A percentile compares a stretch with the other conserved stretches of the same genome.
These are phyloP conservation scores for Fusarium palustre DNA, from an alignment of 2,329 filamentous ascomycete genomes.

Conservation along the genomic window DNA sequence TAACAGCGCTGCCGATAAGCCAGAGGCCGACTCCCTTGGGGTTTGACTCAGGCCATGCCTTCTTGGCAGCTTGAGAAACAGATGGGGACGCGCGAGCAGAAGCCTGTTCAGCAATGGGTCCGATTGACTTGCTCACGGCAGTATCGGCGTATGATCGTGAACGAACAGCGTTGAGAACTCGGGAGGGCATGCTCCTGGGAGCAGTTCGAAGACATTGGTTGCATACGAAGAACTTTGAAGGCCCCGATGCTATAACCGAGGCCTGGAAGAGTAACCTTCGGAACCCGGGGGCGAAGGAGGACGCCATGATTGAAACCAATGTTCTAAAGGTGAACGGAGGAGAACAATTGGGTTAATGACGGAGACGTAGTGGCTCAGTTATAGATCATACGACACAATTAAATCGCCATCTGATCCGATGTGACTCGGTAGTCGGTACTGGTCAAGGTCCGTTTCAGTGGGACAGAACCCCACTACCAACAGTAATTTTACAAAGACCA, in stretches of 20 bases:
- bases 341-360: conserved; percentile 10
- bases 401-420: conserved; percentile 39
- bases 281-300: conserved; percentile 57
- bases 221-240: conserved; percentile 58
- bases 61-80: conserved; percentile 48
- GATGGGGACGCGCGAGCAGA: conserved; percentile 42
- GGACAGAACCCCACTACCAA: conserved; percentile 23
- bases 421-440: conserved; percentile 38
- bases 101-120: conserved; percentile 44
- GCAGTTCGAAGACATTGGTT: conserved; percentile 61
- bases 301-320: conserved; percentile 54
- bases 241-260: conserved; percentile 45
- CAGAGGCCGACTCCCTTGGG: conserved; percentile 88
- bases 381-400: conserved; percentile 37
- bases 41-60: conserved; percentile 70
- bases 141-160: conserved; percentile 55
- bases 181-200: conserved; percentile 51
- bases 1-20: conserved; percentile 89
- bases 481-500: conserved; percentile 38
- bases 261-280: conserved; percentile 56
- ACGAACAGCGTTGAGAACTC: conserved; percentile 56
- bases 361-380: conserved; percentile 26
- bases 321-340: conserved; percentile 13
- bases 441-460: conserved; percentile 19
- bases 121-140: conserved; percentile 47